These are phyloP conservation scores for Pholiota conissans DNA, from an alignment of 768 basidiomycete genomes.

Conservation along the genomic window DNA sequence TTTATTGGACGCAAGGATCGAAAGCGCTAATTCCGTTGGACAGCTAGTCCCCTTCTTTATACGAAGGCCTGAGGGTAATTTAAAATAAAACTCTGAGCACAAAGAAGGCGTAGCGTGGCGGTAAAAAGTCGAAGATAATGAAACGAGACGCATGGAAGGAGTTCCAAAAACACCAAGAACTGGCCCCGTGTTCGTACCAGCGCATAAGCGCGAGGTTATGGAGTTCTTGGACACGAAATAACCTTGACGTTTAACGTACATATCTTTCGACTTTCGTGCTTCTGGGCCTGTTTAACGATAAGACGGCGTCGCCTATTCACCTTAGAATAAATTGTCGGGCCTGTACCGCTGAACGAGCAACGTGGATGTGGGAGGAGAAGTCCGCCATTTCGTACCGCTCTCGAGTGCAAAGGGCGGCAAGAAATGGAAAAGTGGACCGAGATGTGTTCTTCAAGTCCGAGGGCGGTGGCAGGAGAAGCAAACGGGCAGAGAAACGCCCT, in stretches of 20 bases:
- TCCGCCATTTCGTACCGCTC: slow-evolving; percentile 2
- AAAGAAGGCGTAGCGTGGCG: slow-evolving; percentile 5
- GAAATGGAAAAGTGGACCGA: slow-evolving; percentile 15
- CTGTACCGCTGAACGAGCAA: neutral
- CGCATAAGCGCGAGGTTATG: slow-evolving; percentile 14
- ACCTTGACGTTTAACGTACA: slow-evolving; percentile 10
- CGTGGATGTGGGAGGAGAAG: slow-evolving; percentile 7
- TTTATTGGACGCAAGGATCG: neutral
- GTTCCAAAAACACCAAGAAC: slow-evolving; percentile 1
- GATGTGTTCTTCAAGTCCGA: slow-evolving; percentile 13
- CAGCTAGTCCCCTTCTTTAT: slow-evolving; percentile 5
- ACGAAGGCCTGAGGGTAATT: neutral
- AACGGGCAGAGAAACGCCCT: neutral
- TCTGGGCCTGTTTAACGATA: slow-evolving; percentile 9
- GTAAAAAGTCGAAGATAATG: slow-evolving; percentile 11
- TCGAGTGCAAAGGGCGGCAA: slow-evolving; percentile 9
- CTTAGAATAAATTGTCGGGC: slow-evolving; percentile 4
- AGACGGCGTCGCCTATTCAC: neutral
- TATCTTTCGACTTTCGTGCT: slow-evolving; percentile 4
- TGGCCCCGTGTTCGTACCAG: slow-evolving; percentile 16
- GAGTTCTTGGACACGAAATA: slow-evolving; percentile 2
- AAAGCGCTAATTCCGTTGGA: neutral
- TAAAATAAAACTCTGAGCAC: slow-evolving; percentile 5
- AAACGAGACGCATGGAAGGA: slow-evolving; percentile 10
- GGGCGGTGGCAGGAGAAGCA: slow-evolving; percentile 10